These are phyloP conservation scores for Pogostemon cablin DNA, from an alignment of 257 asterid species.

Conservation along the genomic window DNA sequence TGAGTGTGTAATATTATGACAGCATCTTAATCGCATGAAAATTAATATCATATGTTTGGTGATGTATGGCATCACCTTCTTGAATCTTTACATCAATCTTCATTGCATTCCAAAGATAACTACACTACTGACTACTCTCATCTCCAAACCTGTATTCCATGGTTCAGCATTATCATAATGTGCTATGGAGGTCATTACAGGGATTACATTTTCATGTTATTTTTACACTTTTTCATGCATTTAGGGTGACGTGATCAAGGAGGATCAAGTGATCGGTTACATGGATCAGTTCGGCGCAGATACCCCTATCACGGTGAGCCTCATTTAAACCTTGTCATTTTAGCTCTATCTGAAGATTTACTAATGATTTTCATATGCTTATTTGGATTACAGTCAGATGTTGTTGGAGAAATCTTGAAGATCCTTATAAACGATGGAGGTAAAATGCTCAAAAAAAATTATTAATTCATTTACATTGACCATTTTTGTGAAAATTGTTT, in stretches of 20 bases:
- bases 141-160: background rate
- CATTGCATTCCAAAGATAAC: background rate
- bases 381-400: conserved; percentile 66
- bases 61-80: conserved; percentile 2
- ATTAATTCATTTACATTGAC: conserved; percentile 1
- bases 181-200: background rate
- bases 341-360: conserved; percentile 15
- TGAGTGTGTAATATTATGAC: background rate
- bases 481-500: background rate
- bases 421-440: conserved; percentile 79
- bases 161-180: conserved; percentile 5
- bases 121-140: background rate
- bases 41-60: conserved; percentile 1
- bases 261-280: conserved; percentile 79
- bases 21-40: conserved; percentile 14
- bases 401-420: conserved; percentile 84
- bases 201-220: background rate
- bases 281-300: conserved; percentile 70
- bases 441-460: conserved; percentile 29
- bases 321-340: conserved; percentile 3
- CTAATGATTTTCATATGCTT: conserved; percentile 24
- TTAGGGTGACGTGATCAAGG: conserved; percentile 85
- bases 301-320: conserved; percentile 74
- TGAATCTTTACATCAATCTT: background rate
- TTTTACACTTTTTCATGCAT: conserved; percentile 27